A percentile compares a stretch with the other conserved stretches of the same genome.
These are phyloP conservation scores for Sporormia fimetaria DNA, from an alignment of 495 filamentous ascomycete species.

Conservation along the genomic window DNA sequence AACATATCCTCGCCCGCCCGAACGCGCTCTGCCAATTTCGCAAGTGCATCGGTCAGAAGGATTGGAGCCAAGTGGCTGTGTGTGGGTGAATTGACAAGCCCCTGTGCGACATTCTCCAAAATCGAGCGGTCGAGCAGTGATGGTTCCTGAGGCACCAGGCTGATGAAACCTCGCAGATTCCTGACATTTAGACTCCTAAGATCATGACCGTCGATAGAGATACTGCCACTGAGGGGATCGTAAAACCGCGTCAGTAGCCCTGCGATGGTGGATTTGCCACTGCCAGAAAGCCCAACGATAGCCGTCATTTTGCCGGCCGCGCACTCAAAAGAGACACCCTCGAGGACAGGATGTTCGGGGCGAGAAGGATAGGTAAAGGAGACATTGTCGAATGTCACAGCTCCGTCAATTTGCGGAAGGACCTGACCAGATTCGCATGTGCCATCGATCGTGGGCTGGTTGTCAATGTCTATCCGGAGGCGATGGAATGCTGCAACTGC, in stretches of 20 bases:
- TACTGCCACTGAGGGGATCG: slow-evolving; percentile 19
- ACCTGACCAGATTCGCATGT: slow-evolving; percentile 31
- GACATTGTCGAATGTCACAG: slow-evolving; percentile 24
- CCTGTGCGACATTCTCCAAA: slow-evolving; percentile 60
- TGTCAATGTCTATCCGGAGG: slow-evolving; percentile 42
- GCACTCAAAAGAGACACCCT: slow-evolving; percentile 18
- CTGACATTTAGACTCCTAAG: slow-evolving; percentile 14
- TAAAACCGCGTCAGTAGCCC: slow-evolving; percentile 27
- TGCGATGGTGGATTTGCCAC: slow-evolving; percentile 29
- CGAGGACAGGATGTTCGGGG: slow-evolving; percentile 20
- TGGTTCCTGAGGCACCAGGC: slow-evolving; percentile 77
- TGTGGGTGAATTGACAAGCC: slow-evolving; percentile 45
- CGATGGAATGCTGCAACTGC: slow-evolving; percentile 45
- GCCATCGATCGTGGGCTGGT: slow-evolving; percentile 40
- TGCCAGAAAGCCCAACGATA: slow-evolving; percentile 27
- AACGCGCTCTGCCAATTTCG: slow-evolving; percentile 30
- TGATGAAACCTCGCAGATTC: slow-evolving; percentile 58
- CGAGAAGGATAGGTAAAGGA: slow-evolving; percentile 26
- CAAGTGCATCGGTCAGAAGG: slow-evolving; percentile 29
- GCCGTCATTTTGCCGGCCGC: slow-evolving; percentile 27
- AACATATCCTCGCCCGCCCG: slow-evolving; percentile 33
- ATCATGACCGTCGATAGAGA: slow-evolving; percentile 21
- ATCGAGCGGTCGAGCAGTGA: slow-evolving; percentile 78
- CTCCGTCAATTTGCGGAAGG: slow-evolving; percentile 31
- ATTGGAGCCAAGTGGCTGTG: slow-evolving; percentile 36